Conservation (phyloP, 2,329 filamentous ascomycete species). For the Aureobasidium leucospermi region DNA sequence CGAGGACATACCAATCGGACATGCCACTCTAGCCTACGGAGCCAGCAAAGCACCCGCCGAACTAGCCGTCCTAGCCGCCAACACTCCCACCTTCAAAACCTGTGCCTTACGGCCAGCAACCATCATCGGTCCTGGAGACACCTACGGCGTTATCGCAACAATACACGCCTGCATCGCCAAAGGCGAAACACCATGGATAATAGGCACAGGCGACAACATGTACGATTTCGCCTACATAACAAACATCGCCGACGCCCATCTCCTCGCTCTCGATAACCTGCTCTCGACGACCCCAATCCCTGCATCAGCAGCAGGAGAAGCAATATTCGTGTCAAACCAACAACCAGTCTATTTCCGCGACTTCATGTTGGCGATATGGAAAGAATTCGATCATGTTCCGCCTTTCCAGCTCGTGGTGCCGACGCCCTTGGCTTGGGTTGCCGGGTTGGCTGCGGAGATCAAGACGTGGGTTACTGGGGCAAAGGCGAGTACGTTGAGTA, state of each 20-base stretch:
- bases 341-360: constrained; percentile 87
- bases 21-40: constrained; percentile 71
- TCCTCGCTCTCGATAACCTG: constrained; percentile 70
- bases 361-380: constrained; percentile 73
- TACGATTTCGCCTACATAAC: constrained; percentile 65
- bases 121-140: constrained; percentile 87
- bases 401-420: constrained; percentile 43
- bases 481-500: constrained; percentile 38
- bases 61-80: constrained; percentile 68
- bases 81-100: constrained; percentile 62
- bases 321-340: constrained; percentile 87
- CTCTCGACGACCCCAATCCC: constrained; percentile 42
- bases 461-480: constrained; percentile 40
- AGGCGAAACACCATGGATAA: constrained; percentile 66
- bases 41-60: constrained; percentile 86
- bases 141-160: constrained; percentile 59
- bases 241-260: constrained; percentile 70
- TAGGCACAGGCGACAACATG: constrained; percentile 66
- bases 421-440: constrained; percentile 39
- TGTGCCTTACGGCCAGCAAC: constrained; percentile 75
- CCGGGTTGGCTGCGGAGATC: constrained; percentile 41
- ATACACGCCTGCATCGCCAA: constrained; percentile 65
- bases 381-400: constrained; percentile 48
- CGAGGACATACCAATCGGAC: constrained; percentile 71
- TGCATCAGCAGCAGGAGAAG: constrained; percentile 62